Conservation (phyloP, 1,284 basidiomycete genomes). For the Cryptococcus sp. region DNA sequence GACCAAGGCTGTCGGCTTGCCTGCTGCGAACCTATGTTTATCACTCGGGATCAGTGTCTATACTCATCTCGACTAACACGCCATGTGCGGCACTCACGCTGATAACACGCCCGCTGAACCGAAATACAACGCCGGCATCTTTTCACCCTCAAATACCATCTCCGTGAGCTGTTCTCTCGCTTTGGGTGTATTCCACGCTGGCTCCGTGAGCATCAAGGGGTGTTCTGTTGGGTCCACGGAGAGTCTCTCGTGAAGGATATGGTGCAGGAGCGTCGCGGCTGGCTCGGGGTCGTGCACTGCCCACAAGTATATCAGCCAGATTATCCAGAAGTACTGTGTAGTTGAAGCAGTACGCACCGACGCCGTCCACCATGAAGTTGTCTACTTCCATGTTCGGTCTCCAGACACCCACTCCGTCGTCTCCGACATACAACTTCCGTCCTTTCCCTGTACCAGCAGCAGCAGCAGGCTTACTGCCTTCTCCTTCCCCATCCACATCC, state of each 20-base stretch:
- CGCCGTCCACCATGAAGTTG: constrained; percentile 81
- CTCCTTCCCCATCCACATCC: constrained; percentile 8
- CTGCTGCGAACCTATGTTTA: constrained; percentile 78
- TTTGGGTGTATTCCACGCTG: constrained; percentile 89
- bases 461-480: constrained; percentile 1
- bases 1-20: constrained; percentile 92
- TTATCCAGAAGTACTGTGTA: neutral
- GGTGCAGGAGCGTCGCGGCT: constrained; percentile 70
- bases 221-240: constrained; percentile 72
- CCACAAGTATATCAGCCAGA: neutral
- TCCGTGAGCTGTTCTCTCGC: constrained; percentile 92
- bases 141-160: constrained; percentile 94
- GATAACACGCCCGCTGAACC: constrained; percentile 95
- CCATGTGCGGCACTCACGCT: constrained; percentile 63
- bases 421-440: constrained; percentile 79
- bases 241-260: constrained; percentile 74
- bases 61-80: neutral
- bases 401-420: constrained; percentile 91
- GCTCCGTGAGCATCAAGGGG: constrained; percentile 90
- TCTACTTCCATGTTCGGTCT: constrained; percentile 81
- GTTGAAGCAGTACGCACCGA: constrained; percentile 63
- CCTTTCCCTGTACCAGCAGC: constrained; percentile 51
- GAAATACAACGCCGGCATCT: constrained; percentile 94
- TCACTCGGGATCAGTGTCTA: neutral
- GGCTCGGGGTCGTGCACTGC: constrained; percentile 80